Evolutionary conservation across 176 grass and related monocot species (phyloP), one percentile per base, ranked within the genome.

Genomic region (Leersia perrieri): DNA sequence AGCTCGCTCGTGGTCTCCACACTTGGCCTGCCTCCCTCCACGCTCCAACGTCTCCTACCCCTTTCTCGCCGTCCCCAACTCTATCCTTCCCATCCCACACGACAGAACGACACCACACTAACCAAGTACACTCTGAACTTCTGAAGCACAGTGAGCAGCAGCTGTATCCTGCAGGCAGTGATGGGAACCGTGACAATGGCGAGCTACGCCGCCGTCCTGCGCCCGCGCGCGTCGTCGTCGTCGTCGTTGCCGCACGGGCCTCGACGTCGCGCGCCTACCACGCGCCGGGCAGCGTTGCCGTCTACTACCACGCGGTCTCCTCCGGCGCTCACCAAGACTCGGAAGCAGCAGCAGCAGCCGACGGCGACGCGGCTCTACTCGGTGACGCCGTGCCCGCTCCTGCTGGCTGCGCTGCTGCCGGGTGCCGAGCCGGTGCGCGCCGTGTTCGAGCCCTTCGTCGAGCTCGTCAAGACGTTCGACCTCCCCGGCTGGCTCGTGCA

Each of bases 401-500:
- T 98, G 40, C 85, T 98, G 1, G 90, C 90, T 39, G 85, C 93
- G 60, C 29, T 88, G 57, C 75, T 95, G 45, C 92, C 96, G 1
- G 95, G 96, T 76, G 92, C 88, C 39, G 88, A 84, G 62, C 36
- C 73, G 13, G 71, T 93, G 72, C 36, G 80, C 23, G 91, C 90
- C 67, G 67, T 82, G 38, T 98, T 98, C 80, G 75, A 65, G 74
- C 92, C 95, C 31, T 93, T 98, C 85, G 95, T 84, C 26, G 92
- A 95, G 66, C 61, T 98, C 23, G 88, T 98, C 75, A 91, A 93
- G 90, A 93, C 90, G 27, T 89, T 20, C 49, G 71, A 67, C 71
- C 90, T 95, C 40, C 88, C 92, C 35, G 90, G 85, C 9, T 95
- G 88, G 95, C 90, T 98, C 80, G 92, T 98, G 81, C 92, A 98